phyloP scores from a whole-genome alignment of 164 flowering plant genomes.

The Taxillus chinensis region DNA sequence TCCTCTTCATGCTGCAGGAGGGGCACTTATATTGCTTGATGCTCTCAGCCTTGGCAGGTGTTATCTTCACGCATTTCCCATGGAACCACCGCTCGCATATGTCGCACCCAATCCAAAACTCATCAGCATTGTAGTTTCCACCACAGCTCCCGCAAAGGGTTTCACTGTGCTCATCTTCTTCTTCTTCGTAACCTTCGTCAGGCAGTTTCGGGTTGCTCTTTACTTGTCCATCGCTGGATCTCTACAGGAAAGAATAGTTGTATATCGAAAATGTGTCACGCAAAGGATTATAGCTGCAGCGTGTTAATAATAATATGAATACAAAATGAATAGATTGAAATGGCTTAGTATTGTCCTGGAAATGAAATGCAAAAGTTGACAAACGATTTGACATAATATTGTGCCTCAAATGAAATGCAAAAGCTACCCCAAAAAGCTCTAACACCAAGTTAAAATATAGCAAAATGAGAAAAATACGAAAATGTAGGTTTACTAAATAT shows the following conservation, averaged over 20 bases:
- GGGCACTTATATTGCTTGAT: slow-evolving; percentile 97
- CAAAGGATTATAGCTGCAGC: no score
- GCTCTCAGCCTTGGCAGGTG: slow-evolving; percentile 85
- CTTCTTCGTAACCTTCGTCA: slow-evolving; percentile 67
- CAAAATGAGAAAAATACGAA: no score
- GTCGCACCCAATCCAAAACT: slow-evolving; percentile 90
- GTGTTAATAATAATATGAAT: no score
- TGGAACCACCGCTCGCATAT: slow-evolving; percentile 88
- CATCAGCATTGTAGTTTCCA: slow-evolving; percentile 72
- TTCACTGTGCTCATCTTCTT: slow-evolving; percentile 83
- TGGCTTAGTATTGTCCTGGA: no score
- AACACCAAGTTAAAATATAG: no score
- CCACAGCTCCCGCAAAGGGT: slow-evolving; percentile 91
- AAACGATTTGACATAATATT: no score
- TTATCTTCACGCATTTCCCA: slow-evolving; percentile 92
- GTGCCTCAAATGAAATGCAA: no score
- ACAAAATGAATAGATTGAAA: no score
- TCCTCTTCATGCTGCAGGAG: slow-evolving; percentile 71
- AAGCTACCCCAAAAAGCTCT: no score
- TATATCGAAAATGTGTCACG: not conserved
- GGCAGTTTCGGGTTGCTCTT: slow-evolving; percentile 52
- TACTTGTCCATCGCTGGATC: slow-evolving; percentile 66
- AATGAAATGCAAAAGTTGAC: no score
- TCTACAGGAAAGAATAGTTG: slow-evolving; percentile 24
- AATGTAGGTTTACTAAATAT: no score